Evolutionary conservation across 2,329 filamentous ascomycete species (phyloP).

Genomic region (Fusarium coicis): DNA sequence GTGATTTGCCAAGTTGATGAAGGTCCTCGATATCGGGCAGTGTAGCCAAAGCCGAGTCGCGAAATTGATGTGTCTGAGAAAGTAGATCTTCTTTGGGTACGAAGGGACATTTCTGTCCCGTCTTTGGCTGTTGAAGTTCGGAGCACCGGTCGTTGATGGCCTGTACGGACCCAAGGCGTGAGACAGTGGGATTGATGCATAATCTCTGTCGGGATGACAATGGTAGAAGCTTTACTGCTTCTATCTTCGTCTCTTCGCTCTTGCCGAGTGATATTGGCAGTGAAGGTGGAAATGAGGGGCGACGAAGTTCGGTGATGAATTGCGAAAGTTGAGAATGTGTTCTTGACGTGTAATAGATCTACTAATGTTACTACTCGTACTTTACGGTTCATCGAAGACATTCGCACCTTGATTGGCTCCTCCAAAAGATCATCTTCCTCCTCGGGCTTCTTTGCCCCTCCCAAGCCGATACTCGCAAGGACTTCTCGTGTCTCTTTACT

Average conservation of each 20-base stretch:
- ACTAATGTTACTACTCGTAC: slow-evolving; percentile 46
- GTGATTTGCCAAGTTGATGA: slow-evolving; percentile 77
- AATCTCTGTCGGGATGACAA: slow-evolving; percentile 87
- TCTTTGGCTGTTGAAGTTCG: slow-evolving; percentile 81
- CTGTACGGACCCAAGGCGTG: slow-evolving; percentile 73
- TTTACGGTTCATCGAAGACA: background rate
- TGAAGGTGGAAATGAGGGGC: slow-evolving; percentile 81
- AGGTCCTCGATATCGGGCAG: slow-evolving; percentile 96
- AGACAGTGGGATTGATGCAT: slow-evolving; percentile 90
- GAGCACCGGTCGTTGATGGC: slow-evolving; percentile 95
- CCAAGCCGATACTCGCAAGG: slow-evolving; percentile 72
- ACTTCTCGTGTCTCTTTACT: slow-evolving; percentile 81
- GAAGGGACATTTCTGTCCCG: slow-evolving; percentile 73
- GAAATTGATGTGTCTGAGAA: slow-evolving; percentile 78
- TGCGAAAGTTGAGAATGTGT: slow-evolving; percentile 93
- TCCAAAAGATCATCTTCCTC: slow-evolving; percentile 60
- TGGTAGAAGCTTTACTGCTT: slow-evolving; percentile 79
- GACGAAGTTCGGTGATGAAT: slow-evolving; percentile 83
- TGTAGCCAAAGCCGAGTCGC: slow-evolving; percentile 84
- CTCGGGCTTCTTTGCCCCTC: slow-evolving; percentile 48
- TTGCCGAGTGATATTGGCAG: slow-evolving; percentile 60
- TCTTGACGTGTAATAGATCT: slow-evolving; percentile 90
- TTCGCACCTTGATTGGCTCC: slow-evolving; percentile 74
- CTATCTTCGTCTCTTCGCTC: slow-evolving; percentile 41
- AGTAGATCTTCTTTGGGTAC: slow-evolving; percentile 83